Conservation (phyloP, 176 grass and related monocot species). For the Dendrocalamus sinicus region DNA sequence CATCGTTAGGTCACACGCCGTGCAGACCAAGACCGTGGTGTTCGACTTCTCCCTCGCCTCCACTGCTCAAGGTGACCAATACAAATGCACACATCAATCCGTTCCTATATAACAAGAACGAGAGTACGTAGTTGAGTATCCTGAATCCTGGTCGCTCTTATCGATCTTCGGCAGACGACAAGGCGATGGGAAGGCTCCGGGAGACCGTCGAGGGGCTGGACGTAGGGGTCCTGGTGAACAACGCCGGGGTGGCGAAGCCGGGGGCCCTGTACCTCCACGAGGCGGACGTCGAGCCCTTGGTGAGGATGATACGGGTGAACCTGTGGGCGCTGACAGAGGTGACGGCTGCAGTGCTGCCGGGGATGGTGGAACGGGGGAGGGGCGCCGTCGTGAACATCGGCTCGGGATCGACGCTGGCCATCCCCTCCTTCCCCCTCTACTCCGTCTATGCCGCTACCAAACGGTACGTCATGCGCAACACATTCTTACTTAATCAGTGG, state of each 20-base stretch:
- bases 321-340: slow-evolving; percentile 47
- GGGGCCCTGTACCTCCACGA: slow-evolving; percentile 47
- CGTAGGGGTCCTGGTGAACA: slow-evolving; percentile 56
- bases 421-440: slow-evolving; percentile 55
- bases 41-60: slow-evolving; percentile 46
- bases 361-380: slow-evolving; percentile 45
- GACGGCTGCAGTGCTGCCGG: slow-evolving; percentile 45
- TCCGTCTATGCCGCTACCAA: slow-evolving; percentile 53
- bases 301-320: slow-evolving; percentile 54
- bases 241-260: slow-evolving; percentile 49
- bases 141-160: too few species aligned
- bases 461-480: background rate
- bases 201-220: slow-evolving; percentile 41
- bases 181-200: background rate
- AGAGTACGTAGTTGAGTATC: too few species aligned
- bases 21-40: slow-evolving; percentile 38
- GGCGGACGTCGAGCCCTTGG: slow-evolving; percentile 45
- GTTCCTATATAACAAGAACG: too few species aligned
- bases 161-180: background rate
- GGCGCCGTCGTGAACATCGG: slow-evolving; percentile 63
- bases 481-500: too few species aligned
- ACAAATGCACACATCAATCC: too few species aligned
- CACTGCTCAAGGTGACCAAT: background rate
- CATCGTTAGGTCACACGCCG: background rate
- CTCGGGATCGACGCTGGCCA: slow-evolving; percentile 28